Base-by-base conservation (phyloP, 768 basidiomycete species). In the Imleria badia region DNA sequence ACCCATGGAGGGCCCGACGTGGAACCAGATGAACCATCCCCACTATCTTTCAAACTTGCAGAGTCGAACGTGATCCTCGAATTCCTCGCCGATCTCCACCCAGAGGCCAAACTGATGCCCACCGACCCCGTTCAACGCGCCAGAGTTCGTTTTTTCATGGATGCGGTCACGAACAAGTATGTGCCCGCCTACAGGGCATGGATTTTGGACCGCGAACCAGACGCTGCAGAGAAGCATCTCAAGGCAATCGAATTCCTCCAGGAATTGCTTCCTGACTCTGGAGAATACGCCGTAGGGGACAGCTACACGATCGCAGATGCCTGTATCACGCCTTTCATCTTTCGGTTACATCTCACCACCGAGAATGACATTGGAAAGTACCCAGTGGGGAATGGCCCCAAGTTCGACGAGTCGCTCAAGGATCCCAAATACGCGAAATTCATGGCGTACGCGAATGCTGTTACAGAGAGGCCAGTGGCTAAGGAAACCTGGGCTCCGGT, bases 51-150 rank as follows among this genome's bases (percentile, higher is more conserved):
- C 43, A 86, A 85, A 63, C 60, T 87, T 57, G 76, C 82, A n/a
- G 86, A 87, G 62, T 85, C 84, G 2, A 77, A 79, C 40, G 75
- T 85, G 23, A 79, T 86, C 56, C 73, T 86, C 47, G 84, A 87
- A 62, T 82, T 87, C 69, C 60, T 86, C 58, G 83, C 81, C 12
- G 85, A 86, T 60, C 63, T 82, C 42, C 78, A 73, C 62, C 77
- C 78, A 5, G 63, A 73, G 35, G 72, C 76, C 17, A 44, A 59
- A 31, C 70, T 84, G 42, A 75, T 82, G 13, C 84, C 85, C 2
- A 63, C 69, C 8, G 78, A 83, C 63, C 81, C 83, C 3, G 71
- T 84, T 31, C 56, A 60, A 6, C 80, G 82, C 29, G 85, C 86
- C 36, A 73, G 76, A 51, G 80, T 75, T 9, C 82, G 84, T 17